Evolutionary conservation across 176 grass and related monocot species (phyloP), one percentile per base, ranked within the genome.

Genomic region (Cenchrus purpureus): DNA sequence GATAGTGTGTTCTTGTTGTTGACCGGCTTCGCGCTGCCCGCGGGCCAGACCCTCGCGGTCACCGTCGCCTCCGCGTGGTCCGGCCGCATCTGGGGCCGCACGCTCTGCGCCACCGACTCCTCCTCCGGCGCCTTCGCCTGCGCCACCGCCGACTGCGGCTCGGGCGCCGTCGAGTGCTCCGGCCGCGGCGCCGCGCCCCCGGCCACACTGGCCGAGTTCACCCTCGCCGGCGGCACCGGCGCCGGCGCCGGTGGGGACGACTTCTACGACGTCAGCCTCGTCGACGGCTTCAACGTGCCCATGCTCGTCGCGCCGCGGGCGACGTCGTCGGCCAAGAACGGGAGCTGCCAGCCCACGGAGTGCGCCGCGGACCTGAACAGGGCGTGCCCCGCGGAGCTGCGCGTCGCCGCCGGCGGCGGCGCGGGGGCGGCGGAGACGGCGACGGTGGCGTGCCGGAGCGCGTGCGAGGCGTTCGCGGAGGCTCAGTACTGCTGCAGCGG

Each of bases 251-350:
- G 25, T 25, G 25, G 37, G 37, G 37, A 74, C 11, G 90, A 94
- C 74, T 94, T 94, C 69, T 94, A 94, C 80, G 89, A 94, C 85
- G 92, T 94, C 12, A 94, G 92, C 80, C 87, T 94, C 60, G 92
- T 94, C 3, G 92, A 91, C 61, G 84, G 83, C 12, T 90, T 86
- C 83, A 90, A 90, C 88, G 59, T 90, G 14, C 77, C 67, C 43
- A 25, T 93, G 80, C 53, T 88, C 3, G 82, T 93, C n/a, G 79
- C 68, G 19, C 1, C 37, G 37, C 4, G 52, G 51, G 16, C 32
- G 44, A 12, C 20, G 40, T 10, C 20, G 1, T 1, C 63, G 51
- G 28, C 37, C 4, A 77, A 78, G 69, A 77, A 78, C 74, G 73
- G 88, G 46, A 79, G 84, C 56, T 94, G 92, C 78, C 32, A 58